Conservation (phyloP, 129 eudicot genomes). For the Saussurea involucrata region DNA sequence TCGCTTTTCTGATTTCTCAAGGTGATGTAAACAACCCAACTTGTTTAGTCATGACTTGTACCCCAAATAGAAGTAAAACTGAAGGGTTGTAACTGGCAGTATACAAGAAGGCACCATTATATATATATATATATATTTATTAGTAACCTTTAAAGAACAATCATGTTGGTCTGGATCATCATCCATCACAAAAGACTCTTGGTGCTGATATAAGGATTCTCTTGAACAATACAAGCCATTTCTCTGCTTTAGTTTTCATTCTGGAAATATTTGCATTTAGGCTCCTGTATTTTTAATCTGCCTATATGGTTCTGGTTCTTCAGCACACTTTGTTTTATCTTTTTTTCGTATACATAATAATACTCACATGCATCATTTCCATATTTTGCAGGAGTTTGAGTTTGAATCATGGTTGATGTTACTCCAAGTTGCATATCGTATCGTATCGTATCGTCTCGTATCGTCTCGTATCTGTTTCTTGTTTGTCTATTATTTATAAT, state of each 20-base stretch:
- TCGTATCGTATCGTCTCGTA: slow-evolving; percentile 10
- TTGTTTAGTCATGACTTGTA: too few species aligned
- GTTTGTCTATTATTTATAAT: slow-evolving; percentile 21
- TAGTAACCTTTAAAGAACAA: neutral
- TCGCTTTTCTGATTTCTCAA: too few species aligned
- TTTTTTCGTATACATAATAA: slow-evolving; percentile 1
- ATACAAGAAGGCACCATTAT: too few species aligned
- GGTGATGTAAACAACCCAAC: too few species aligned
- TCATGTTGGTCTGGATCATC: neutral
- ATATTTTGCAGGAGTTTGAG: slow-evolving; percentile 43
- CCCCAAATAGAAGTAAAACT: too few species aligned
- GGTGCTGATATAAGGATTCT: neutral
- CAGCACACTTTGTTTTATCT: neutral
- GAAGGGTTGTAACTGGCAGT: too few species aligned
- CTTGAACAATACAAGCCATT: neutral
- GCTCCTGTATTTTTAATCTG: neutral
- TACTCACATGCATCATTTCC: neutral
- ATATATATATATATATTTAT: too few species aligned
- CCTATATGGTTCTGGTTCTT: neutral
- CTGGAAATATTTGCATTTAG: neutral
- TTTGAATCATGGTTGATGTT: slow-evolving; percentile 45
- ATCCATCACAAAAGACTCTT: too few species aligned
- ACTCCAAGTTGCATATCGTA: slow-evolving; percentile 2
- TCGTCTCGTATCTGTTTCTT: slow-evolving; percentile 24
- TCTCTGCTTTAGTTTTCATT: neutral